phyloP scores from a whole-genome alignment of 352 stramenopile genomes.

The Phytophthora sansomeana region DNA sequence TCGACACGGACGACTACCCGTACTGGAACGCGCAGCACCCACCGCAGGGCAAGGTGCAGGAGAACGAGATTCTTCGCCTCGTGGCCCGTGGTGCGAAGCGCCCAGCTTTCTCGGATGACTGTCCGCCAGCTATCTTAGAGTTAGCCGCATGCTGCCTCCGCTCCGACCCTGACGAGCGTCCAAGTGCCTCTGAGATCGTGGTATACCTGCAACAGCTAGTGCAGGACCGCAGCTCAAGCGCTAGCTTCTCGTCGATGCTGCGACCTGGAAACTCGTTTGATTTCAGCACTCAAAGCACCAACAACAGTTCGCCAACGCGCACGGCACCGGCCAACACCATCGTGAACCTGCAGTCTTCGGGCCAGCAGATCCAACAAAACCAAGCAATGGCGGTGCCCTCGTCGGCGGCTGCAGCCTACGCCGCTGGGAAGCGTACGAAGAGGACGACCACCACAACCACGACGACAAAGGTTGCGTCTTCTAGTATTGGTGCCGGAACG shows the following conservation, averaged over 20 bases:
- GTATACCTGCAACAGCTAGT: slow-evolving; percentile 59
- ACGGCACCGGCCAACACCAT: slow-evolving; percentile 35
- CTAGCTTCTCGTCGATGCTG: slow-evolving; percentile 25
- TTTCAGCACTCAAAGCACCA: slow-evolving; percentile 30
- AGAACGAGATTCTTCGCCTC: slow-evolving; percentile 69
- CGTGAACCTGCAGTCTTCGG: slow-evolving; percentile 20
- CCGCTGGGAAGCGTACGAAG: slow-evolving; percentile 20
- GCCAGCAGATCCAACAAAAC: slow-evolving; percentile 11
- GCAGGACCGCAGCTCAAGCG: slow-evolving; percentile 26
- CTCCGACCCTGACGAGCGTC: slow-evolving; percentile 60
- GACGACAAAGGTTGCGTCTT: slow-evolving; percentile 18
- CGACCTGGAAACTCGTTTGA: slow-evolving; percentile 29
- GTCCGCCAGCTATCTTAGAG: slow-evolving; percentile 56
- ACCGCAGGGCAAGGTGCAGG: slow-evolving; percentile 47
- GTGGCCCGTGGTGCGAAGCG: slow-evolving; percentile 58
- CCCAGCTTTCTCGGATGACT: slow-evolving; percentile 59
- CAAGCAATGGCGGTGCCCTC: slow-evolving; percentile 14
- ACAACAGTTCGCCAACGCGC: slow-evolving; percentile 22
- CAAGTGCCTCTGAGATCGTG: slow-evolving; percentile 62
- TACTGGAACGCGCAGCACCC: slow-evolving; percentile 65
- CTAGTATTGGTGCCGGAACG: slow-evolving; percentile 2
- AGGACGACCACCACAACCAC: slow-evolving; percentile 28
- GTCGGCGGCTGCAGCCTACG: slow-evolving; percentile 13
- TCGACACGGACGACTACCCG: slow-evolving; percentile 72
- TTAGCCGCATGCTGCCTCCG: slow-evolving; percentile 58